Percentiles rank a stretch among this genome's conserved stretches.
These are phyloP conservation scores for Trematosphaeria pertusa DNA, from an alignment of 2,329 filamentous ascomycete genomes.

Conservation along the genomic window DNA sequence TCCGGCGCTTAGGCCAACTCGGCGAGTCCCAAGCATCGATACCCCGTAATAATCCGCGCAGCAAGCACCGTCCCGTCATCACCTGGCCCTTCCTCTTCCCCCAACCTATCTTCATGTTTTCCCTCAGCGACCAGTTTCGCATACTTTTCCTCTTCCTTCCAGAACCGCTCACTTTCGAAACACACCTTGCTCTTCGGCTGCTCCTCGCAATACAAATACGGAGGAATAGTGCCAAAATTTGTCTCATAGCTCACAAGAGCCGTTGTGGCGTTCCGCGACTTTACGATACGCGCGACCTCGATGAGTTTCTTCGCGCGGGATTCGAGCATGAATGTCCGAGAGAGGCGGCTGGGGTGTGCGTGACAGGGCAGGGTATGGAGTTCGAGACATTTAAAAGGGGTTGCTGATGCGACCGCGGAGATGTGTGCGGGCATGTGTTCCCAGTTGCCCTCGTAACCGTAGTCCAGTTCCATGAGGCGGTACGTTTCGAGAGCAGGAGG, in stretches of 20 bases:
- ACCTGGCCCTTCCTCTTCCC: conserved; percentile 25
- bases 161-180: conserved; percentile 2
- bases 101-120: background rate
- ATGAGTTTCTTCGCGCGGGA: background rate
- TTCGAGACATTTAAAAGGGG: background rate
- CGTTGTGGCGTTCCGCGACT: background rate
- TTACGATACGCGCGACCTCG: background rate
- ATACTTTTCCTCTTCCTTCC: background rate
- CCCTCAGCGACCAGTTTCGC: background rate
- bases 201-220: conserved; percentile 1
- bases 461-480: background rate
- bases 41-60: background rate
- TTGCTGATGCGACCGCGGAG: conserved; percentile 1
- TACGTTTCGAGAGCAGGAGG: conserved; percentile 1
- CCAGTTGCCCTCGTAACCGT: background rate
- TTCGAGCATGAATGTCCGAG: background rate
- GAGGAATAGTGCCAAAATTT: background rate
- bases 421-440: background rate
- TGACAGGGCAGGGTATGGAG: background rate
- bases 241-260: background rate
- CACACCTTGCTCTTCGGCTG: background rate
- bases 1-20: no score
- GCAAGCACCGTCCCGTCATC: background rate
- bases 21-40: background rate
- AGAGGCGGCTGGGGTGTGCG: background rate